Evolutionary conservation across 1,284 basidiomycete species (phyloP), one percentile per base, ranked within the genome.

Genomic region (Cutaneotrichosporon cyanovorans): DNA sequence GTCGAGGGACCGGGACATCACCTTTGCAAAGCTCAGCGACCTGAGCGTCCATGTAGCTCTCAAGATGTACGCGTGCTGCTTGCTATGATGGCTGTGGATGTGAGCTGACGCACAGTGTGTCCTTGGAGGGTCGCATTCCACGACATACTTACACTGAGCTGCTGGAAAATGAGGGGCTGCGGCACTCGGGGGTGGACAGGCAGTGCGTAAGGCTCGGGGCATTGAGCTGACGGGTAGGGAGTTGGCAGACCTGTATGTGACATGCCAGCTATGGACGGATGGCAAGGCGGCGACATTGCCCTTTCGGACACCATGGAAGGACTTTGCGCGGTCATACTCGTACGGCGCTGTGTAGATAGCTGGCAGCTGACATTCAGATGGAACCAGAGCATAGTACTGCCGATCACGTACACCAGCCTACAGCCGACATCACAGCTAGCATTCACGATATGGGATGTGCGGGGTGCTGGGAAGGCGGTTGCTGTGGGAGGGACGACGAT

Each of bases 391-490:
- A 82, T 97, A 38, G 83, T 85, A 0, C 73, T 97, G 4, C 91
- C 92, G 0, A 85, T 93, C 60, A 83, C 83, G 35, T 93, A 95
- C 53, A 86, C 88, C 43, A 90, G 95, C 60, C 76, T 98, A 5
- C 89, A 91, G 1, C 73, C 90, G 25, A 84, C 76, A 60, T 83
- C 91, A 0, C 91, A 95, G 59, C 78, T 98, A 45, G 84, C 86
- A 0, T 87, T 97, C 63, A 97, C 93, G 1, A 83, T 97, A 18
- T 95, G 90, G 83, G 91, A 97, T 64, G 88, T 92, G 45, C 83
- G 82, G 33, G 84, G 85, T 1, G 81, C 88, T 35, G 77, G 83
- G 20, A 76, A 77, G 42, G 81, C 85, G 2, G 75, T 78, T 16
- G 83, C 87, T 8, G 81, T 96, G 1, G 92, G 93, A 25, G 92